Evolutionary conservation across 805 yeast genomes (phyloP).

Genomic region (Allodekkera sacchari): DNA sequence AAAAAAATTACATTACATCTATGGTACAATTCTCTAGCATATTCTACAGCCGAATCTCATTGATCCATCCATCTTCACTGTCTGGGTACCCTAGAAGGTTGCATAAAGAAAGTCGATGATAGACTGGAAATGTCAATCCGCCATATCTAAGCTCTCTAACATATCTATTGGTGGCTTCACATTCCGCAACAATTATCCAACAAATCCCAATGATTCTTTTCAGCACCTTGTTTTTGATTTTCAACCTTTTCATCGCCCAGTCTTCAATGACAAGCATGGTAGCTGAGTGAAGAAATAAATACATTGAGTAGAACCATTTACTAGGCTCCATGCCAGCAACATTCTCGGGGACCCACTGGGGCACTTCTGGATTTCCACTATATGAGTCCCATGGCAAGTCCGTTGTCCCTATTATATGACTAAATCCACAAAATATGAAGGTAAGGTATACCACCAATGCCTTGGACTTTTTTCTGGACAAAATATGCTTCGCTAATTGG

Average conservation of each 20-base stretch:
- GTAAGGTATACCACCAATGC: neutral
- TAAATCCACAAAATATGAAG: conserved; percentile 3
- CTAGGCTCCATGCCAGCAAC: neutral
- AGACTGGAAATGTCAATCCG: conserved; percentile 1
- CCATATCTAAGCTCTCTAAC: conserved; percentile 1
- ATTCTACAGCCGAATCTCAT: too few species aligned
- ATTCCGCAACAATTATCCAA: conserved; percentile 2
- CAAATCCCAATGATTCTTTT: neutral
- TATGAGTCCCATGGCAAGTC: conserved; percentile 1
- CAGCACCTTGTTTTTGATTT: conserved; percentile 1
- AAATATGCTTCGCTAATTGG: conserved; percentile 1
- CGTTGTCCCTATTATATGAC: conserved; percentile 2
- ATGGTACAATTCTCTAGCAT: too few species aligned
- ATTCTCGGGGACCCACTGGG: neutral
- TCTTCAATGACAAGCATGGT: conserved; percentile 1
- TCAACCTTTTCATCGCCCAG: neutral
- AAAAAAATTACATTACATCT: too few species aligned
- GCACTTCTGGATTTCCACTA: neutral
- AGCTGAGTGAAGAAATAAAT: conserved; percentile 3
- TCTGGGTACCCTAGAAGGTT: neutral
- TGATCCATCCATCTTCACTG: conserved; percentile 4
- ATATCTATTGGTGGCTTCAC: conserved; percentile 1
- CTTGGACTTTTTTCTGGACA: neutral
- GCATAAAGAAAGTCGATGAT: conserved; percentile 1
- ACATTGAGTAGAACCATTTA: conserved; percentile 2